phyloP scores from a whole-genome alignment of 2,329 filamentous ascomycete genomes.

The Colletotrichum karsti region DNA sequence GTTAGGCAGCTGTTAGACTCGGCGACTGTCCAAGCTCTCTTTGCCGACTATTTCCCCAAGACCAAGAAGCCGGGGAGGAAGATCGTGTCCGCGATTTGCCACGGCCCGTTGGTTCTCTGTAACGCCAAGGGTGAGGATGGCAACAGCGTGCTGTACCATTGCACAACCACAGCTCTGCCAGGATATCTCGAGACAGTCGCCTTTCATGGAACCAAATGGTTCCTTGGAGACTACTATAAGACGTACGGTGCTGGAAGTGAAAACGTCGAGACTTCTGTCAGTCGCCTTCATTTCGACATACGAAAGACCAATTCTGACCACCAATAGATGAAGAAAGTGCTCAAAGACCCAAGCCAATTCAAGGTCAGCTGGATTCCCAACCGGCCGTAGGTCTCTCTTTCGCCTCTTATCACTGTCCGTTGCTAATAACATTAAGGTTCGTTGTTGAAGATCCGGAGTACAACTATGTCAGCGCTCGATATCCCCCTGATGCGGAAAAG shows the following conservation, averaged over 20 bases:
- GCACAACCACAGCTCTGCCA: slow-evolving; percentile 57
- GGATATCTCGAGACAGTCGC: slow-evolving; percentile 56
- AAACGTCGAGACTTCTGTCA: slow-evolving; percentile 55
- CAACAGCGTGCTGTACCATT: slow-evolving; percentile 55
- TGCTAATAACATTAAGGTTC: slow-evolving; percentile 43
- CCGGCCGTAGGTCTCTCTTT: slow-evolving; percentile 2
- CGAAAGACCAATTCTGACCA: neutral
- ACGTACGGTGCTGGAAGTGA: slow-evolving; percentile 61
- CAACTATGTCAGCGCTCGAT: slow-evolving; percentile 59
- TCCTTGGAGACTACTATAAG: slow-evolving; percentile 65
- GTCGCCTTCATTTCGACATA: slow-evolving; percentile 21
- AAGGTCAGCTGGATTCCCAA: slow-evolving; percentile 46
- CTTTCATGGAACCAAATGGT: slow-evolving; percentile 56
- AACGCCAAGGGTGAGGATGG: slow-evolving; percentile 49
- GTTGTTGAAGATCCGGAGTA: slow-evolving; percentile 57
- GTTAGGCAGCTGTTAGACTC: slow-evolving; percentile 62
- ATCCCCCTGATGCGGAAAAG: slow-evolving; percentile 51
- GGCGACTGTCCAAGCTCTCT: slow-evolving; percentile 48
- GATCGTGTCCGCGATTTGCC: slow-evolving; percentile 57
- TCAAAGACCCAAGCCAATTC: slow-evolving; percentile 53
- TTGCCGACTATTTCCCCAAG: slow-evolving; percentile 56
- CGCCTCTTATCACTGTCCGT: neutral
- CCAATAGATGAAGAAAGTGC: slow-evolving; percentile 49
- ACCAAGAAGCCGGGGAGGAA: slow-evolving; percentile 54
- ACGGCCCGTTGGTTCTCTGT: slow-evolving; percentile 60